These are phyloP conservation scores for Rhizopus delemar DNA, from an alignment of 371 early-diverging fungal genomes.

Conservation along the genomic window DNA sequence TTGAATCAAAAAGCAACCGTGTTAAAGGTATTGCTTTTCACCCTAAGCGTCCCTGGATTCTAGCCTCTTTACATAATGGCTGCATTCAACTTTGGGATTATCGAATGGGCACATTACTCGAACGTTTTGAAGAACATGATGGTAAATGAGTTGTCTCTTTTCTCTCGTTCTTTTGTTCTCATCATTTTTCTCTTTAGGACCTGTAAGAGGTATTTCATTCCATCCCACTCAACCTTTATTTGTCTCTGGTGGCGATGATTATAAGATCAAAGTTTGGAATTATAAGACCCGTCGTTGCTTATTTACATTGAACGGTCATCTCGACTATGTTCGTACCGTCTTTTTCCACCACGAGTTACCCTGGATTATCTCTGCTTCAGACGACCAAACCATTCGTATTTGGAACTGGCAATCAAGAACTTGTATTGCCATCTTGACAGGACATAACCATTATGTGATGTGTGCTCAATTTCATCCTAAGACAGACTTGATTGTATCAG, in stretches of 20 bases:
- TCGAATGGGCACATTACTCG: slow-evolving; percentile 95
- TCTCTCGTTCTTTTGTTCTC: neutral
- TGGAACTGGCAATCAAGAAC: slow-evolving; percentile 99
- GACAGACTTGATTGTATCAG: slow-evolving; percentile 94
- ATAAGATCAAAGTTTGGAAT: slow-evolving; percentile 99
- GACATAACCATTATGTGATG: slow-evolving; percentile 99
- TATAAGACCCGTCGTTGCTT: slow-evolving; percentile 95
- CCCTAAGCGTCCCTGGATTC: slow-evolving; percentile 96
- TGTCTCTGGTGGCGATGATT: slow-evolving; percentile 99
- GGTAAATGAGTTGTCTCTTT: slow-evolving; percentile 54
- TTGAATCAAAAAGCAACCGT: slow-evolving; percentile 97
- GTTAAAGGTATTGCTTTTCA: slow-evolving; percentile 98
- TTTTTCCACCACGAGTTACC: slow-evolving; percentile 99
- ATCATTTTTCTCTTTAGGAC: slow-evolving; percentile 65
- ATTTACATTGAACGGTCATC: slow-evolving; percentile 96
- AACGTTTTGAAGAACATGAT: slow-evolving; percentile 98
- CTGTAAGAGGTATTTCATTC: slow-evolving; percentile 97
- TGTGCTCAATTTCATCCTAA: slow-evolving; percentile 97
- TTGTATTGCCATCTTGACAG: slow-evolving; percentile 96
- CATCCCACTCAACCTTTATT: slow-evolving; percentile 98
- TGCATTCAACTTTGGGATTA: slow-evolving; percentile 99
- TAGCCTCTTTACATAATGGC: slow-evolving; percentile 98
- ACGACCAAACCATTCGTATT: slow-evolving; percentile 99
- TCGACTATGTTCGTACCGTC: slow-evolving; percentile 98
- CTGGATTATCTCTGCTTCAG: slow-evolving; percentile 97